Base-by-base conservation (phyloP, 768 basidiomycete species). In the Termitomyces sp. region DNA sequence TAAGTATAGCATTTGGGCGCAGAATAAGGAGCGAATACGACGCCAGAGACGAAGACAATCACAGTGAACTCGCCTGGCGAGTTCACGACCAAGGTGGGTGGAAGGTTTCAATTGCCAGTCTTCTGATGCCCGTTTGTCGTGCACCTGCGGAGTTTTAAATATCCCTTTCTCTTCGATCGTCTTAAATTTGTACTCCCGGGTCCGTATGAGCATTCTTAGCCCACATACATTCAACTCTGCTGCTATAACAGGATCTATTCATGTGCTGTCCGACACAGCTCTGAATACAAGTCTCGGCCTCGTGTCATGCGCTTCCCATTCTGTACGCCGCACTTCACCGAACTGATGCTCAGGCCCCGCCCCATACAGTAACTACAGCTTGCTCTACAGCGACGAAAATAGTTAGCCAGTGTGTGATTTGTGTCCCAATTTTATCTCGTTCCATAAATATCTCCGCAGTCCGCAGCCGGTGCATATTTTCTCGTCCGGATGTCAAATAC, bases 1-100 rank as follows among this genome's bases (percentile, higher is more conserved):
- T 65, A 95, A 79, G 77, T 94, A 94, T 69, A 92, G 80, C 91
- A 92, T 93, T 64, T 67, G 70, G 62, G 60, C 47, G 61, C 61
- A 54, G 61, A 58, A 68, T 74, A 74, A 75, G 54, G 74, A 75
- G 70, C 66, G 74, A 73, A 72, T 72, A 70, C 68, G 73, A 72
- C 71, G 70, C 70, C 70, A 70, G 65, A 67, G 66, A 70, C 70
- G 71, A 69, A 65, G 69, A 60, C 31, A 48, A 44, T 28, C 34
- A 24, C n/a, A 49, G 51, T 56, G 62, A 60, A 57, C 62, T 39
- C 62, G 62, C 62, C 37, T 6, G n/a, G 62, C 62, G 62, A 63
- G 59, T 51, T 58, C 59, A 60, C 42, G 29, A 44, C 28, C 22
- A 22, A 58, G 29, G 52, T 41, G 52, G 57, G 46, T 36, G 52